Base-by-base conservation (phyloP, 2,329 filamentous ascomycete species). In the Neocatenulostroma microsporum region DNA sequence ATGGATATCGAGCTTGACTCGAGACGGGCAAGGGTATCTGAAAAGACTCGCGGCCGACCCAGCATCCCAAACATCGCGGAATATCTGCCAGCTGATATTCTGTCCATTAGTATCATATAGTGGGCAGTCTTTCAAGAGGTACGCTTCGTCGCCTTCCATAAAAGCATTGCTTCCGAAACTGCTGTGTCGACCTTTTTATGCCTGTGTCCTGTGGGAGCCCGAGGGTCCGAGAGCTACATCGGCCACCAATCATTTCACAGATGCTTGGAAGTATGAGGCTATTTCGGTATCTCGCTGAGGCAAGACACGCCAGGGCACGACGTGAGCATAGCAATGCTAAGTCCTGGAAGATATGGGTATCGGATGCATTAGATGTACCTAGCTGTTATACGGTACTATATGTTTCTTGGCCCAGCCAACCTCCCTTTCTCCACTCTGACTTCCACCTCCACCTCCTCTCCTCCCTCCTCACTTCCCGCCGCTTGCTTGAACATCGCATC, bases 371-470 rank as follows among this genome's bases (percentile, higher is more conserved):
- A n/a, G 23, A 8, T n/a, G n/a, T n/a, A 24, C 8, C 23, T 24
- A n/a, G 23, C 23, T 24, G 8, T n/a, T 24, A 24, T 24, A n/a
- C 8, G 23, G 23, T n/a, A 24, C 23, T 24, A 42, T 7, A 39
- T 21, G 14, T 46, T 46, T 21, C 44, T 39, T 25, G 44, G 44
- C 18, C 44, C 44, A 6, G 12, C 17, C 25, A 46, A 21, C 21
- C 18, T 27, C 24, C 15, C 21, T 25, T 23, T 15, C 36, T 39
- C 31, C 13, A 46, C 44, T 38, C 36, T 31, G 24, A 46, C 24
- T 28, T 37, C 36, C 11, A 31, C 17, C 19, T 21, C 24, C 11
- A 34, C 17, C 17, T 37, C 34, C 11, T 30, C 17, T 14, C 18
- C 24, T 7, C 19, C 23, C 2, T 32, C 40, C 2, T 33, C 33